Conservation (phyloP, 805 yeast species). For the Teunomyces gatunensis region DNA sequence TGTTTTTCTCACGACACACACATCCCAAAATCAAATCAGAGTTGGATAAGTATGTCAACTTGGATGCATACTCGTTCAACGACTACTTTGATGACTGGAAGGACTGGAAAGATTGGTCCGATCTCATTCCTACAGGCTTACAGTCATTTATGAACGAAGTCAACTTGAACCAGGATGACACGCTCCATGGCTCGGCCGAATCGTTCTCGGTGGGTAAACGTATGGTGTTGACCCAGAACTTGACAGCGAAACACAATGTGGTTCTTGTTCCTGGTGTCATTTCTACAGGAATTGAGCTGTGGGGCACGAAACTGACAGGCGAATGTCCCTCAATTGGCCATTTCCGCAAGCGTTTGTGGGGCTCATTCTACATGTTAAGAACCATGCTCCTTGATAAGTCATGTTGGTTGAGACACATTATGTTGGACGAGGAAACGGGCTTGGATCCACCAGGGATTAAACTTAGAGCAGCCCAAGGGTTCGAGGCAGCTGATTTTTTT, state of each 20-base stretch:
- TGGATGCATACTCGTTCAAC: slow-evolving; percentile 49
- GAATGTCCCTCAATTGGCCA: slow-evolving; percentile 84
- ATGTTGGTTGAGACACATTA: slow-evolving; percentile 92
- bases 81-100: slow-evolving; percentile 48
- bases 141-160: slow-evolving; percentile 58
- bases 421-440: slow-evolving; percentile 88
- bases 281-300: slow-evolving; percentile 90
- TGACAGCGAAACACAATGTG: slow-evolving; percentile 68
- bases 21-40: slow-evolving; percentile 43
- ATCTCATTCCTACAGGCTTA: slow-evolving; percentile 64
- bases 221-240: slow-evolving; percentile 50
- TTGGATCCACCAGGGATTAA: slow-evolving; percentile 83
- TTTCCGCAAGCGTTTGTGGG: slow-evolving; percentile 93
- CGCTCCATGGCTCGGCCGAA: slow-evolving; percentile 59
- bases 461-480: slow-evolving; percentile 90
- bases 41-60: slow-evolving; percentile 47
- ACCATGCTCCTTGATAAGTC: slow-evolving; percentile 88
- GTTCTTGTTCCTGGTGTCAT: slow-evolving; percentile 95
- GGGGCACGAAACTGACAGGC: slow-evolving; percentile 69
- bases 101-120: slow-evolving; percentile 56
- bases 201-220: slow-evolving; percentile 84
- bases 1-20: slow-evolving; percentile 47
- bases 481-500: slow-evolving; percentile 95
- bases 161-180: slow-evolving; percentile 28
- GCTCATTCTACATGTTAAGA: slow-evolving; percentile 90